Evolutionary conservation across 306 rosid genomes (phyloP).

Genomic region (Rubus idaeus): DNA sequence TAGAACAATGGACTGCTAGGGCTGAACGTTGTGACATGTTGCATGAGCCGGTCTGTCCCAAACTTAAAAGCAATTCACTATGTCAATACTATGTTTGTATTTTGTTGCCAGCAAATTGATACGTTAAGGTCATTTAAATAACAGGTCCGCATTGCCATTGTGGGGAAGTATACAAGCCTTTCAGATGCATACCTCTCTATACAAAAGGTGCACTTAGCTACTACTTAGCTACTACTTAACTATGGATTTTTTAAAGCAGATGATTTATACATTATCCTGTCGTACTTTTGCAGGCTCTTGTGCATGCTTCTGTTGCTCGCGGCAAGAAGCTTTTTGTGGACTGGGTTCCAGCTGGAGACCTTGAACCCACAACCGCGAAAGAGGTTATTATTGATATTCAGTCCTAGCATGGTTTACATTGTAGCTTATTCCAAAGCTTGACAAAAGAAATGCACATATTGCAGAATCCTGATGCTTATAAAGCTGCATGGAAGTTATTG

Average conservation of each 20-base stretch:
- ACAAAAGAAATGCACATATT: slow-evolving; percentile 15
- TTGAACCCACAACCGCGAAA: slow-evolving; percentile 40
- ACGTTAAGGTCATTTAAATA: slow-evolving; percentile 1
- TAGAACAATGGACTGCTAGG: slow-evolving; percentile 47
- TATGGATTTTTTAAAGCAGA: background rate
- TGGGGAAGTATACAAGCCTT: slow-evolving; percentile 92
- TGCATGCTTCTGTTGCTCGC: slow-evolving; percentile 44
- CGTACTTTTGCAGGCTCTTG: slow-evolving; percentile 42
- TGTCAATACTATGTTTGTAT: slow-evolving; percentile 7
- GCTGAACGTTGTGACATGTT: slow-evolving; percentile 37
- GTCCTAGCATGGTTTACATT: slow-evolving; percentile 1
- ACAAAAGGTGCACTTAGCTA: slow-evolving; percentile 52
- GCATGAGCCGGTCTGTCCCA: slow-evolving; percentile 43
- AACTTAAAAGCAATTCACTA: slow-evolving; percentile 1
- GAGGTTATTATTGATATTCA: slow-evolving; percentile 34
- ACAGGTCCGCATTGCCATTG: slow-evolving; percentile 94
- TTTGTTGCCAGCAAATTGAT: slow-evolving; percentile 12
- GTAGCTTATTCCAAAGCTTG: background rate
- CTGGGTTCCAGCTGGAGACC: slow-evolving; percentile 49
- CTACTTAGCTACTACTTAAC: background rate
- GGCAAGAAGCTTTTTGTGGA: slow-evolving; percentile 42
- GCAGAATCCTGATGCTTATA: slow-evolving; percentile 47
- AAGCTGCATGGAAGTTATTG: slow-evolving; percentile 54
- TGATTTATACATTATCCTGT: background rate
- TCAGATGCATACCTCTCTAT: slow-evolving; percentile 95